phyloP scores from a whole-genome alignment of 2,329 filamentous ascomycete species.

The Penicillium brasilianum region DNA sequence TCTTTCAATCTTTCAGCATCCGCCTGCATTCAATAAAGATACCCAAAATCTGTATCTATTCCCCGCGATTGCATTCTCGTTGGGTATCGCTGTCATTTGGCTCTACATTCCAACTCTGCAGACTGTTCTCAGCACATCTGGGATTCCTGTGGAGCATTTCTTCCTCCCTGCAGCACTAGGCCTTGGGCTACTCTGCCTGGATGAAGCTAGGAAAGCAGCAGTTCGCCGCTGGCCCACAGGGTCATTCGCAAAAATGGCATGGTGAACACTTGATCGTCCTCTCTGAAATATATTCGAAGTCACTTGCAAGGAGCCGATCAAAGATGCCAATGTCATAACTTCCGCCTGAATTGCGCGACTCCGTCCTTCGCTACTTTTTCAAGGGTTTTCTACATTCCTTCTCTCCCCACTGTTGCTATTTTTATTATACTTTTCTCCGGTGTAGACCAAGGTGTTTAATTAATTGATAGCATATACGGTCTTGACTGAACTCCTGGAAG shows the following conservation, averaged over 20 bases:
- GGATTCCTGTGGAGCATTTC: constrained; percentile 74
- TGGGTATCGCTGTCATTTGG: constrained; percentile 73
- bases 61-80: constrained; percentile 70
- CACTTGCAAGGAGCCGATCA: neutral
- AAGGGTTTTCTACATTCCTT: no score
- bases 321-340: neutral
- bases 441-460: no score
- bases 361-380: no score
- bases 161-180: constrained; percentile 78
- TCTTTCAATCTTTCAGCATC: constrained; percentile 73
- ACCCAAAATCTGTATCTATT: constrained; percentile 73
- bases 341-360: neutral
- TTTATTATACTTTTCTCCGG: no score
- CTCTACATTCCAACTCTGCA: constrained; percentile 71
- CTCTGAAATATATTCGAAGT: no score
- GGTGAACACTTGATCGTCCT: constrained; percentile 51
- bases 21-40: constrained; percentile 66
- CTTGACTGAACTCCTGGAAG: no score
- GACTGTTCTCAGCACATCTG: constrained; percentile 62
- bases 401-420: no score
- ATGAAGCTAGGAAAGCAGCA: constrained; percentile 69
- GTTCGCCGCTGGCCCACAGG: constrained; percentile 66
- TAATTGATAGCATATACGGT: no score
- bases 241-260: constrained; percentile 64
- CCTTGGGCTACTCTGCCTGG: constrained; percentile 64